phyloP scores from a whole-genome alignment of 2,329 filamentous ascomycete species.

The Microascus cirrosus region DNA sequence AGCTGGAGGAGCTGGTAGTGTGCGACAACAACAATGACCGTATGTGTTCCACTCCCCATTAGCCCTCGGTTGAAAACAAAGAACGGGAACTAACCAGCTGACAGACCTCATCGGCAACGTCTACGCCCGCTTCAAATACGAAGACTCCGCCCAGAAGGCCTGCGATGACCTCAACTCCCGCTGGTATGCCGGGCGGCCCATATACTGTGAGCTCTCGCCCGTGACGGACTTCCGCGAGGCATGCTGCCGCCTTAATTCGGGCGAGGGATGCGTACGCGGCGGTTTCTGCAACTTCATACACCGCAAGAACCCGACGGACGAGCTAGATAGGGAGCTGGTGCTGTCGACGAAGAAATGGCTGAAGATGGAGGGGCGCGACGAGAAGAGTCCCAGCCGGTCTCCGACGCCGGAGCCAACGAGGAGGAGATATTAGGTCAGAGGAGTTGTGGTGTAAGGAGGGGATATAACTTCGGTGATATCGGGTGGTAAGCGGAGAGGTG shows the following conservation, averaged over 20 bases:
- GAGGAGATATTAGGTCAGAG: constrained; percentile 46
- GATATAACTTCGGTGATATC: neutral
- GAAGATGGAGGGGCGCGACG: constrained; percentile 71
- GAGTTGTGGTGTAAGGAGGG: neutral
- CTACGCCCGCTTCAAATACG: constrained; percentile 99
- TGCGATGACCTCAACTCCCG: constrained; percentile 89
- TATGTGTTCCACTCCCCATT: constrained; percentile 29
- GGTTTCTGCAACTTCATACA: constrained; percentile 99
- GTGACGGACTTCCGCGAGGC: constrained; percentile 98
- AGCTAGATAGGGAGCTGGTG: constrained; percentile 79
- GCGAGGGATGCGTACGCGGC: constrained; percentile 89
- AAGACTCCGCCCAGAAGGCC: constrained; percentile 86
- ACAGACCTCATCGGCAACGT: constrained; percentile 94
- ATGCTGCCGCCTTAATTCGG: constrained; percentile 87
- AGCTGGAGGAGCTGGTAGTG: constrained; percentile 94
- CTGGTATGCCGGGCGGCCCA: constrained; percentile 94
- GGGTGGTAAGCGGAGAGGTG: neutral
- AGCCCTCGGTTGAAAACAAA: neutral
- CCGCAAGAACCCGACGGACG: constrained; percentile 82
- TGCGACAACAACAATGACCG: constrained; percentile 99
- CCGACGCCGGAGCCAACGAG: constrained; percentile 77
- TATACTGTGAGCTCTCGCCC: constrained; percentile 95
- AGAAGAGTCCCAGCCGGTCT: constrained; percentile 69
- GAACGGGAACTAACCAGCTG: constrained; percentile 11
- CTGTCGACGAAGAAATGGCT: constrained; percentile 96